Conservation (phyloP, 192 early-diverging fungal genomes). For the Fimicolochytrium jonesii region DNA sequence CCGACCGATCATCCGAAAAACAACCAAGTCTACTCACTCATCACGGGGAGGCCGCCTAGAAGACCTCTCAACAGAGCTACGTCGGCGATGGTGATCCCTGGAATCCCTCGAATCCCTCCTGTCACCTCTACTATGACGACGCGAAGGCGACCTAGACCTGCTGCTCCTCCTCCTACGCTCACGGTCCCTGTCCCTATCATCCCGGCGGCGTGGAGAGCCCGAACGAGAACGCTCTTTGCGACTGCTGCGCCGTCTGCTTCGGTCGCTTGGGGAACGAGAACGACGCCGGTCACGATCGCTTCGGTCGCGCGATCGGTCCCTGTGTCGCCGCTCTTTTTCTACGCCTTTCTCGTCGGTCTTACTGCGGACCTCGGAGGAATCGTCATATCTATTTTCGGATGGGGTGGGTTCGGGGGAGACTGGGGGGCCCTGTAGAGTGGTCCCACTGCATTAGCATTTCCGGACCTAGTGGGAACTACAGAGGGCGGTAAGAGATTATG, state of each 20-base stretch:
- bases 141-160: slow-evolving; percentile 8
- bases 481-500: neutral
- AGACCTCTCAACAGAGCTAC: neutral
- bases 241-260: slow-evolving; percentile 23
- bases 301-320: neutral
- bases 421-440: too few relatives aligned
- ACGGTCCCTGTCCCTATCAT: slow-evolving; percentile 24
- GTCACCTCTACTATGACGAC: slow-evolving; percentile 21
- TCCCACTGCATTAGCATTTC: too few relatives aligned
- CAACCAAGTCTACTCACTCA: too few relatives aligned
- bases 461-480: too few relatives aligned
- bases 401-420: too few relatives aligned
- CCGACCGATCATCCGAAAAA: too few relatives aligned
- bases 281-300: neutral
- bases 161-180: slow-evolving; percentile 13
- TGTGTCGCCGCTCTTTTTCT: slow-evolving; percentile 20
- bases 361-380: too few relatives aligned
- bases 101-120: slow-evolving; percentile 9
- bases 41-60: too few relatives aligned
- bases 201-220: slow-evolving; percentile 6
- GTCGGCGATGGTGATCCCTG: neutral
- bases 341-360: slow-evolving; percentile 9
- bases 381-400: too few relatives aligned
- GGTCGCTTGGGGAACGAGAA: slow-evolving; percentile 16
- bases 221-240: neutral